Evolutionary conservation across 345 rosid genomes (phyloP).

Genomic region (Syzygium grande): DNA sequence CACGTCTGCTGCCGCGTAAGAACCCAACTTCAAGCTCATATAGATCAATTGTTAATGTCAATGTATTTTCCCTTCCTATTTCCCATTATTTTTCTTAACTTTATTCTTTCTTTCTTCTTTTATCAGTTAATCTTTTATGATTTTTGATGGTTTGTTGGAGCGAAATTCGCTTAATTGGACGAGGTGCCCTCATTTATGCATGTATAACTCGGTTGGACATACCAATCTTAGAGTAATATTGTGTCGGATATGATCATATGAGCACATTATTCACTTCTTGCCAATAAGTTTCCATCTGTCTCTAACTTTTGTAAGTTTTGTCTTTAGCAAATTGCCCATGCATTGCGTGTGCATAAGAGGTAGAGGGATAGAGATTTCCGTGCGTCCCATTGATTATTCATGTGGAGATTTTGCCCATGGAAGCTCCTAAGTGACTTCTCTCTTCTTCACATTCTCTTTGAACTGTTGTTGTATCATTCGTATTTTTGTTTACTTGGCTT

Average conservation of each 20-base stretch:
- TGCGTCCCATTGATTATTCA: background rate
- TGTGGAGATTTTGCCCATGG: background rate
- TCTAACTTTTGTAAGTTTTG: background rate
- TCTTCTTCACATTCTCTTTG: background rate
- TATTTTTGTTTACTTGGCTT: background rate
- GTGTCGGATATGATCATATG: background rate
- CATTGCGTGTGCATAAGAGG: background rate
- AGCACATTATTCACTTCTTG: background rate
- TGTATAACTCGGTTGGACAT: background rate
- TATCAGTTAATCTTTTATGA: background rate
- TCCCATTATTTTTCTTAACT: background rate
- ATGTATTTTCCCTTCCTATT: background rate
- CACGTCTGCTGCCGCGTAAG: slow-evolving; percentile 87
- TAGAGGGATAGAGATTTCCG: background rate
- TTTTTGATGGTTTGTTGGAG: background rate
- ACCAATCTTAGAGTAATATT: background rate
- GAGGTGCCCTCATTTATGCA: background rate
- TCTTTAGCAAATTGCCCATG: background rate
- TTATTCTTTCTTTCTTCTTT: background rate
- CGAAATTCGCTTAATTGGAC: background rate
- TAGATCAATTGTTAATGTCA: background rate
- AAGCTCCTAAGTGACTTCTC: background rate
- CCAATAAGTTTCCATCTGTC: background rate
- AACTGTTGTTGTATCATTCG: background rate
- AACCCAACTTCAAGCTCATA: slow-evolving; percentile 9